These are phyloP conservation scores for Fusarium lateritium DNA, from an alignment of 2,329 filamentous ascomycete species.

Conservation along the genomic window DNA sequence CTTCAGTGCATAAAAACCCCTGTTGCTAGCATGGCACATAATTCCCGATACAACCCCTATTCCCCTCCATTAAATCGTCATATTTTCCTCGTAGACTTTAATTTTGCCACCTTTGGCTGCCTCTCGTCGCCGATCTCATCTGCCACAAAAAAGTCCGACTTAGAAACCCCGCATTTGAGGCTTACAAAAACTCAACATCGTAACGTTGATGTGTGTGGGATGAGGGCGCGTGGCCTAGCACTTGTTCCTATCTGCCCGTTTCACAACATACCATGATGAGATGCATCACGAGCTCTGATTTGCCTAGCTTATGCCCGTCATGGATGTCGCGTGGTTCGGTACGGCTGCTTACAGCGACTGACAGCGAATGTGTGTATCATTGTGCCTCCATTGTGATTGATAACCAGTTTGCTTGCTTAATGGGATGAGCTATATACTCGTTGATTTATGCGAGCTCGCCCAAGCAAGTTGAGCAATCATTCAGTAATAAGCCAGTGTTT, in stretches of 20 bases:
- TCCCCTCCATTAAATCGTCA: conserved; percentile 15
- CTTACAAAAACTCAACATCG: too few relatives aligned
- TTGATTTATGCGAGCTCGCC: not conserved
- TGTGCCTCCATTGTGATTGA: not conserved
- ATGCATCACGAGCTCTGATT: not conserved
- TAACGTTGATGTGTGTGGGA: not conserved
- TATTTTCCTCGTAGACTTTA: not conserved
- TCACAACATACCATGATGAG: conserved; percentile 2
- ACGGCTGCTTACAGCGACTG: conserved; percentile 8
- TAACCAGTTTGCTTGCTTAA: not conserved
- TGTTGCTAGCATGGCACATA: conserved; percentile 7
- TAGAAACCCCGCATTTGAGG: conserved; percentile 17
- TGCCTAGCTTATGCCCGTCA: conserved; percentile 1
- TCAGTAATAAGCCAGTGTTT: not conserved
- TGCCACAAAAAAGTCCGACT: conserved; percentile 4
- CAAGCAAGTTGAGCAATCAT: not conserved
- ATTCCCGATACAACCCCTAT: conserved; percentile 22
- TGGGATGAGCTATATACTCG: not conserved
- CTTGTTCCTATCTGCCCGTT: conserved; percentile 11
- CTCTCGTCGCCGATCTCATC: conserved; percentile 23
- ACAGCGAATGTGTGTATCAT: conserved; percentile 1
- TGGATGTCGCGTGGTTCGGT: conserved; percentile 17
- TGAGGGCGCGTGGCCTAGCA: not conserved
- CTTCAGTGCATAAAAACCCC: not conserved
- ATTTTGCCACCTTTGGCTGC: conserved; percentile 12